phyloP scores from a whole-genome alignment of 306 rosid genomes.

The Begonia loranthoides region DNA sequence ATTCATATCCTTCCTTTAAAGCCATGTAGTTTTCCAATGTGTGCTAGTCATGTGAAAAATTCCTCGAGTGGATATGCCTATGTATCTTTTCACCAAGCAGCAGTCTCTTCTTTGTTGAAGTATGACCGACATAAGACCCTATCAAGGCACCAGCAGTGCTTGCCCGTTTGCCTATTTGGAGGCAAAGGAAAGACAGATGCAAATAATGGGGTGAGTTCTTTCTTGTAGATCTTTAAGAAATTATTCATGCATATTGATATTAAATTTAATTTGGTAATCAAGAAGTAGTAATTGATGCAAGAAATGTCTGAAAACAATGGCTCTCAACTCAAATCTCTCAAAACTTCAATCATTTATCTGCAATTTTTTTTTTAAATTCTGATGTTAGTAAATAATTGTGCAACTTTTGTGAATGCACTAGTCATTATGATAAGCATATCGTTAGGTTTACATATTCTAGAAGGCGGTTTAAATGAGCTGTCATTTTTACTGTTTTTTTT shows the following conservation, averaged over 20 bases:
- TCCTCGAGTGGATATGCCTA: background rate
- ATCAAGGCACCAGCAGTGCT: conserved; percentile 7
- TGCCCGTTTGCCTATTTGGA: conserved; percentile 38
- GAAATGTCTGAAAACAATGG: background rate
- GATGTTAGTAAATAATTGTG: background rate
- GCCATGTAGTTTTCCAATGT: conserved; percentile 9
- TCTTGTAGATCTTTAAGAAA: background rate
- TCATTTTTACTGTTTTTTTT: no score
- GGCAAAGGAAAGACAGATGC: conserved; percentile 35
- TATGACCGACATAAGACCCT: conserved; percentile 4
- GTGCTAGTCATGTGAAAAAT: conserved; percentile 1
- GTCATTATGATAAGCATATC: no score
- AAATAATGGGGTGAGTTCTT: conserved; percentile 26
- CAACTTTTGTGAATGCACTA: no score
- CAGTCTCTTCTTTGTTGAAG: conserved; percentile 19
- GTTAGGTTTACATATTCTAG: background rate
- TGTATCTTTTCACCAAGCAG: conserved; percentile 15
- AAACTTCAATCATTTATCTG: background rate
- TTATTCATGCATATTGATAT: background rate
- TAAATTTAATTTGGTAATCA: background rate
- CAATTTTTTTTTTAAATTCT: background rate
- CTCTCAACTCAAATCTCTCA: background rate
- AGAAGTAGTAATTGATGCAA: background rate
- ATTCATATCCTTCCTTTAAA: conserved; percentile 11
- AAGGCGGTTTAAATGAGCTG: background rate